Evolutionary conservation across 1,139 yeast genomes (phyloP).

Genomic region (Entelexis paramagnoliae): DNA sequence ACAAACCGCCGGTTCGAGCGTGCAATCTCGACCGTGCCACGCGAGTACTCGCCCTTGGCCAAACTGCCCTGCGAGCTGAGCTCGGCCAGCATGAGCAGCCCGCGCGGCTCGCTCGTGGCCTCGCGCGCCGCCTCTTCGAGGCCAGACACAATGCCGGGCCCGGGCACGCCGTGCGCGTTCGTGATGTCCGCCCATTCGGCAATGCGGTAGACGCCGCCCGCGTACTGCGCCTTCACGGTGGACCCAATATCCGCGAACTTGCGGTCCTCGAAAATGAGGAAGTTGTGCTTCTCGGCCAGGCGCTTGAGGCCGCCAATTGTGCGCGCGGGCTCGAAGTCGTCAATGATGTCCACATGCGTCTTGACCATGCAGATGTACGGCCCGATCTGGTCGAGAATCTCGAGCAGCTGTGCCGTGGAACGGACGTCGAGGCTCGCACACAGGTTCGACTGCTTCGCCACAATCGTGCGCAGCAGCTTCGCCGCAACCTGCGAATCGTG

Average conservation of each 20-base stretch:
- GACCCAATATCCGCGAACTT: conserved; percentile 99
- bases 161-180: conserved; percentile 96
- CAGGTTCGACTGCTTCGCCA: conserved; percentile 67
- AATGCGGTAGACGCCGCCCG: conserved; percentile 79
- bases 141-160: conserved; percentile 85
- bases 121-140: conserved; percentile 74
- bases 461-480: conserved; percentile 65
- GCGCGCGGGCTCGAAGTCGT: conserved; percentile 72
- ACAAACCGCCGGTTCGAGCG: conserved; percentile 78
- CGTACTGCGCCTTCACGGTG: conserved; percentile 87
- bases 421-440: conserved; percentile 95
- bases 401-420: conserved; percentile 62
- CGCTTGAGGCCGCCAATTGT: conserved; percentile 65
- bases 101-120: conserved; percentile 48
- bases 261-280: conserved; percentile 87
- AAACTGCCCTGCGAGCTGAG: conserved; percentile 86
- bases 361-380: conserved; percentile 87
- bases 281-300: conserved; percentile 65
- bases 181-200: conserved; percentile 95
- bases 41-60: conserved; percentile 85
- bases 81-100: conserved; percentile 90
- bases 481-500: conserved; percentile 75
- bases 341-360: conserved; percentile 88
- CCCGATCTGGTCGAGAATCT: conserved; percentile 67
- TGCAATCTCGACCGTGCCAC: conserved; percentile 81